A percentile compares a stretch with the other conserved stretches of the same genome.
phyloP scores from a whole-genome alignment of 2,329 filamentous ascomycete genomes.

The Aureobasidium pullulans region DNA sequence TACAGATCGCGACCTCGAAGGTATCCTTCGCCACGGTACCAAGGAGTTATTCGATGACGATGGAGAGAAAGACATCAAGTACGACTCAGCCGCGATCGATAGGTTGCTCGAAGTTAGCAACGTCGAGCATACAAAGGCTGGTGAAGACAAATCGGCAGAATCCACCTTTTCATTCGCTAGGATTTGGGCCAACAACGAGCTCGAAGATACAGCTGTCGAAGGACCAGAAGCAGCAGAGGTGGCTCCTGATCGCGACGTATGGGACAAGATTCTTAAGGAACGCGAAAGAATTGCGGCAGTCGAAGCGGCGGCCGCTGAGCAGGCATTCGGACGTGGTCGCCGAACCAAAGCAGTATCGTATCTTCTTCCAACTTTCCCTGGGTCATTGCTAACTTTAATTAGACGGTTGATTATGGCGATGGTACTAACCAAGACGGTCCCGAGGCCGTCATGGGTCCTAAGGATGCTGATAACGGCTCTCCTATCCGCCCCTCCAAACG shows the following conservation, averaged over 20 bases:
- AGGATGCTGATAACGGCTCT: slow-evolving; percentile 12
- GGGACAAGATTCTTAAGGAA: slow-evolving; percentile 83
- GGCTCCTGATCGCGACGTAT: slow-evolving; percentile 61
- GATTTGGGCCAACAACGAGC: slow-evolving; percentile 79
- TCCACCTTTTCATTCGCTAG: slow-evolving; percentile 82
- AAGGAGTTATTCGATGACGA: slow-evolving; percentile 77
- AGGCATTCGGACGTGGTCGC: slow-evolving; percentile 79
- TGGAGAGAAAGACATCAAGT: slow-evolving; percentile 65
- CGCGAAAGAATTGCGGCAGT: slow-evolving; percentile 72
- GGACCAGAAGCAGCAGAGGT: slow-evolving; percentile 40
- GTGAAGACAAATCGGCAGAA: slow-evolving; percentile 60
- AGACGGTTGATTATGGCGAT: slow-evolving; percentile 44
- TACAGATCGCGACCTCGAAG: slow-evolving; percentile 71
- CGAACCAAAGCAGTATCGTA: slow-evolving; percentile 44
- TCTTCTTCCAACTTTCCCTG: neutral
- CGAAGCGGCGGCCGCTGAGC: slow-evolving; percentile 59
- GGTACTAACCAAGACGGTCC: slow-evolving; percentile 25
- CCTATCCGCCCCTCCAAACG: slow-evolving; percentile 16
- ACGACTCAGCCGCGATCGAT: slow-evolving; percentile 76
- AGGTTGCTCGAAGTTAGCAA: slow-evolving; percentile 82
- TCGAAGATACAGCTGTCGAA: slow-evolving; percentile 57
- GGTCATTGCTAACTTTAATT: slow-evolving; percentile 17
- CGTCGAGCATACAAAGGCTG: slow-evolving; percentile 62
- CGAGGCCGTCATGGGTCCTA: slow-evolving; percentile 19
- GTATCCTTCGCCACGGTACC: slow-evolving; percentile 80